Percentiles rank a stretch among this genome's conserved stretches.
Conservation (phyloP, 2,329 filamentous ascomycete species). For the Dichotomopilus funicola region DNA sequence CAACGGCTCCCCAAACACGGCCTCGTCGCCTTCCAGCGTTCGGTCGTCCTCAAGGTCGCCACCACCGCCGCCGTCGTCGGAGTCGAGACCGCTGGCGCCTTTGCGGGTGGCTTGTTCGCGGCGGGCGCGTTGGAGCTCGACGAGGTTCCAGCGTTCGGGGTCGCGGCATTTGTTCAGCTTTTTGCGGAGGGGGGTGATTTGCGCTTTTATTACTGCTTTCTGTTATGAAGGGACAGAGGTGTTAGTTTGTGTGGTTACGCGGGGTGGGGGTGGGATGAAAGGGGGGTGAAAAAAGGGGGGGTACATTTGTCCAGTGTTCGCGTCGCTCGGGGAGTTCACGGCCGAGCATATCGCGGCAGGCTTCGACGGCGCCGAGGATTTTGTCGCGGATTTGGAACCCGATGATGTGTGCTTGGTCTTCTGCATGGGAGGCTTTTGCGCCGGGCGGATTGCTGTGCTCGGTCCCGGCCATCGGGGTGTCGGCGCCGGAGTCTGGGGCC, state of each 20-base stretch:
- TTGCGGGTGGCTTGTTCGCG: conserved; percentile 44
- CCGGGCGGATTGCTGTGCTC: conserved; percentile 16
- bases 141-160: conserved; percentile 65
- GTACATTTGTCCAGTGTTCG: conserved; percentile 48
- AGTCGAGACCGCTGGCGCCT: conserved; percentile 25
- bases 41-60: conserved; percentile 18
- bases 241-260: background rate
- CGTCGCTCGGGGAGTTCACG: conserved; percentile 51
- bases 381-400: conserved; percentile 37
- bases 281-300: conserved; percentile 6
- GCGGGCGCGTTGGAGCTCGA: conserved; percentile 60
- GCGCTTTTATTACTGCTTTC: conserved; percentile 34
- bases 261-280: background rate
- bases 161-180: conserved; percentile 70
- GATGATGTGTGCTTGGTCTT: conserved; percentile 24
- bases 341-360: conserved; percentile 49
- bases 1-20: conserved; percentile 39
- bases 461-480: conserved; percentile 16
- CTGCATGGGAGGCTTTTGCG: conserved; percentile 11
- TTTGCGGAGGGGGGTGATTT: conserved; percentile 45
- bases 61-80: conserved; percentile 24
- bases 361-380: conserved; percentile 42
- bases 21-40: conserved; percentile 33
- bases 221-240: conserved; percentile 3
- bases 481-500: conserved; percentile 20